These are phyloP conservation scores for Pythium pectinolyticum DNA, from an alignment of 352 stramenopile genomes.

Conservation along the genomic window DNA sequence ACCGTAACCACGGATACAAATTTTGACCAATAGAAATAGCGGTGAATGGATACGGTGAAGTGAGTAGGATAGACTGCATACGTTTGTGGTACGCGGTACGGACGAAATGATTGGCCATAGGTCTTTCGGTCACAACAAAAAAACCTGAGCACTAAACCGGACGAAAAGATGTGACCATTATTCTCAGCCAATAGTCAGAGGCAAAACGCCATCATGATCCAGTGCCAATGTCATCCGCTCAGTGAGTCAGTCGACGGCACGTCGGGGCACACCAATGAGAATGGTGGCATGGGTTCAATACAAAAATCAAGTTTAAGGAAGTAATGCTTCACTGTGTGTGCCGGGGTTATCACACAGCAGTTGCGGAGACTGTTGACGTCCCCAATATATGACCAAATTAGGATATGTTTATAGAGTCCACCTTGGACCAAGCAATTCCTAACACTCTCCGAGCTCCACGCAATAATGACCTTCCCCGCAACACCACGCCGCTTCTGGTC, in stretches of 20 bases:
- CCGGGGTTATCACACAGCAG: slow-evolving; percentile 19
- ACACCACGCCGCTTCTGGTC: too few species aligned
- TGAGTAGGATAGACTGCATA: too few species aligned
- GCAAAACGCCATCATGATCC: too few species aligned
- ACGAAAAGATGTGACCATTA: neutral
- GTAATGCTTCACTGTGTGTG: slow-evolving; percentile 12
- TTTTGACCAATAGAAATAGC: too few species aligned
- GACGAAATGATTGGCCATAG: too few species aligned
- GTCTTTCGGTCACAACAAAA: too few species aligned
- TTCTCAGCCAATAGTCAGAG: neutral
- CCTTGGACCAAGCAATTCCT: slow-evolving; percentile 22
- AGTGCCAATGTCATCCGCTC: slow-evolving; percentile 1
- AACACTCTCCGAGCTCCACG: slow-evolving; percentile 17
- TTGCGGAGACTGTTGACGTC: slow-evolving; percentile 21
- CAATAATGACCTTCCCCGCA: too few species aligned
- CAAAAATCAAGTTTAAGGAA: slow-evolving; percentile 19
- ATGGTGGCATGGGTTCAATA: slow-evolving; percentile 8
- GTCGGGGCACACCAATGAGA: neutral
- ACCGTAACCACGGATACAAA: too few species aligned
- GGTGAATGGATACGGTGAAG: too few species aligned
- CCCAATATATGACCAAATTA: neutral
- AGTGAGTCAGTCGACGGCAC: slow-evolving; percentile 9
- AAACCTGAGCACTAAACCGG: too few species aligned
- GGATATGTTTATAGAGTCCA: too few species aligned
- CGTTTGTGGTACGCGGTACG: too few species aligned